Conservation (phyloP, 169 alveolate genomes). For the Plasmodium gaboni region DNA sequence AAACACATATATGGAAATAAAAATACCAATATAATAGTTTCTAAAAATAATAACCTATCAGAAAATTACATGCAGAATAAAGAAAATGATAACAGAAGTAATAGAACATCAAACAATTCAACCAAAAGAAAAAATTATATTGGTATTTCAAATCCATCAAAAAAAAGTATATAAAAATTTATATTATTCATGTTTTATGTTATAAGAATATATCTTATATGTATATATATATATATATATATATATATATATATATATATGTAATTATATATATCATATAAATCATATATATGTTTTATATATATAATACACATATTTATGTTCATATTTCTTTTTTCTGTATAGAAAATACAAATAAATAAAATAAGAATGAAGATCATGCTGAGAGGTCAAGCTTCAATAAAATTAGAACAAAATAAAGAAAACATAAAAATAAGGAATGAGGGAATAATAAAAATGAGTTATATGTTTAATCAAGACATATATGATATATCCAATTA, state of each 20-base stretch:
- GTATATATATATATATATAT: neutral
- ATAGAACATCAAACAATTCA: constrained; percentile 10
- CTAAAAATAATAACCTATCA: neutral
- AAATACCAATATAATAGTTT: neutral
- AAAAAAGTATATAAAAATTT: constrained; percentile 55
- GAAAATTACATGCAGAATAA: neutral
- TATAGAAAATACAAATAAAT: constrained; percentile 28
- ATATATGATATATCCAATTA: too few relatives aligned
- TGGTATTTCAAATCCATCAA: constrained; percentile 63
- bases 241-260: neutral
- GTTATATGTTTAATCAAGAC: too few relatives aligned
- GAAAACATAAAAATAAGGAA: neutral
- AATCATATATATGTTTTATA: neutral
- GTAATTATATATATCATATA: neutral
- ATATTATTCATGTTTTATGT: neutral
- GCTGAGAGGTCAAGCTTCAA: too few relatives aligned
- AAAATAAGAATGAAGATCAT: neutral
- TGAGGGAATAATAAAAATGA: neutral
- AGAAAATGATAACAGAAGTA: neutral
- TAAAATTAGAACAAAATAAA: neutral
- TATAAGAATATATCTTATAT: neutral
- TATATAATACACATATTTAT: neutral
- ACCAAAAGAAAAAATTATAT: constrained; percentile 43
- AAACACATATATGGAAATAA: neutral
- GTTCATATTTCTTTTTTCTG: neutral